Conservation (phyloP, 192 early-diverging fungal genomes). For the Coemansia sp. region DNA sequence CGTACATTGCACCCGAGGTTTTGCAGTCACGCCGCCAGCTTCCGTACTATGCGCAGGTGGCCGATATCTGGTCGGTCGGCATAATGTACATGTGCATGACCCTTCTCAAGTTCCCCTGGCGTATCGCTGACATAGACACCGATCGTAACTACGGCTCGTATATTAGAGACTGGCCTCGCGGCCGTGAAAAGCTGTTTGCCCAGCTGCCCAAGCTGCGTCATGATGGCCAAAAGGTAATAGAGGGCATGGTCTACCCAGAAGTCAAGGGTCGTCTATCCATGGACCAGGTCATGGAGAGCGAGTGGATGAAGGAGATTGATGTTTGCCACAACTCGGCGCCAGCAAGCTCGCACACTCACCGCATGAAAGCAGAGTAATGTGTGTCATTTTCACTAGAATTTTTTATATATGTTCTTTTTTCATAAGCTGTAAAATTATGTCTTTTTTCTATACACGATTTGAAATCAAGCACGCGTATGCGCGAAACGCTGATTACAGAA, state of each 20-base stretch:
- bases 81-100: conserved; percentile 84
- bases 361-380: conserved; percentile 37
- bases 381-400: not conserved
- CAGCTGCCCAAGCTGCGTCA: conserved; percentile 60
- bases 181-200: conserved; percentile 55
- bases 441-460: too few relatives aligned
- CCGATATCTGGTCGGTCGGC: conserved; percentile 89
- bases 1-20: conserved; percentile 93
- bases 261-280: conserved; percentile 61
- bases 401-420: not conserved
- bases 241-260: conserved; percentile 65
- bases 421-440: not conserved
- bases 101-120: conserved; percentile 70
- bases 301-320: conserved; percentile 74
- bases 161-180: conserved; percentile 51
- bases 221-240: conserved; percentile 61
- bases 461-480: not conserved
- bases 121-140: conserved; percentile 53
- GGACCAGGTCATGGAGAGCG: conserved; percentile 64
- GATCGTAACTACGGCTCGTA: conserved; percentile 63
- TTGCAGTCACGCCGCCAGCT: conserved; percentile 59
- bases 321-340: conserved; percentile 46
- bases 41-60: conserved; percentile 74
- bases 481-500: not conserved
- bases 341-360: conserved; percentile 34